These are phyloP conservation scores for Eleusine indica DNA, from an alignment of 176 grass and related monocot species.

Conservation along the genomic window DNA sequence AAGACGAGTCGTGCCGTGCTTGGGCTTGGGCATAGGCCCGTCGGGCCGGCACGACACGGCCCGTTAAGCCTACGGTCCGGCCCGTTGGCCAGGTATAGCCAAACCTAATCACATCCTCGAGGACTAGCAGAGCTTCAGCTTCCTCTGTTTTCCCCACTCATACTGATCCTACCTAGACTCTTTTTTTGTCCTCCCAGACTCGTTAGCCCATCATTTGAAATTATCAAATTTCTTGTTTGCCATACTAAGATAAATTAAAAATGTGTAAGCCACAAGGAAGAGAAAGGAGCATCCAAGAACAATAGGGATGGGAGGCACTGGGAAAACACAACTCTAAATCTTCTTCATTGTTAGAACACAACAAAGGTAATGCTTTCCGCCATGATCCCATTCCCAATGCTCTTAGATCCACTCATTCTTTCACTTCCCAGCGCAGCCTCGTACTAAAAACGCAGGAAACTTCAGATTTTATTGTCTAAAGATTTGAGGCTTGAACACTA, in stretches of 20 bases:
- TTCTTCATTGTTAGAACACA: neutral
- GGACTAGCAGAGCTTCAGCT: neutral
- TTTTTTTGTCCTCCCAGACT: conserved; percentile 21
- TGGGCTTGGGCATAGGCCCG: too few relatives aligned
- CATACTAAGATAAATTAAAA: neutral
- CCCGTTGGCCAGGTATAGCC: neutral
- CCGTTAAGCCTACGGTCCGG: too few relatives aligned
- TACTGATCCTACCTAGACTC: neutral
- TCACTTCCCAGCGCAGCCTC: neutral
- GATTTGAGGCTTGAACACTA: neutral
- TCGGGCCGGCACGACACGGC: too few relatives aligned
- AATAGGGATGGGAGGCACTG: neutral
- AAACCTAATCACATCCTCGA: neutral
- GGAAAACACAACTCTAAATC: neutral
- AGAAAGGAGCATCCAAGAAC: conserved; percentile 10
- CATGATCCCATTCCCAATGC: neutral
- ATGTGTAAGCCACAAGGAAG: neutral
- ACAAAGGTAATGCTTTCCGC: neutral
- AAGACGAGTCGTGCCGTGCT: too few relatives aligned
- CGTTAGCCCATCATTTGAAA: neutral
- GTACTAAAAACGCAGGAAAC: neutral
- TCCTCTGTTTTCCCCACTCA: neutral
- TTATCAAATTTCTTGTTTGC: neutral
- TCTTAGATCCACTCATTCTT: neutral
- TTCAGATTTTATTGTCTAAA: neutral